Base-by-base conservation (phyloP, 495 filamentous ascomycete species). In the Hypomontagnella submonticulosa region DNA sequence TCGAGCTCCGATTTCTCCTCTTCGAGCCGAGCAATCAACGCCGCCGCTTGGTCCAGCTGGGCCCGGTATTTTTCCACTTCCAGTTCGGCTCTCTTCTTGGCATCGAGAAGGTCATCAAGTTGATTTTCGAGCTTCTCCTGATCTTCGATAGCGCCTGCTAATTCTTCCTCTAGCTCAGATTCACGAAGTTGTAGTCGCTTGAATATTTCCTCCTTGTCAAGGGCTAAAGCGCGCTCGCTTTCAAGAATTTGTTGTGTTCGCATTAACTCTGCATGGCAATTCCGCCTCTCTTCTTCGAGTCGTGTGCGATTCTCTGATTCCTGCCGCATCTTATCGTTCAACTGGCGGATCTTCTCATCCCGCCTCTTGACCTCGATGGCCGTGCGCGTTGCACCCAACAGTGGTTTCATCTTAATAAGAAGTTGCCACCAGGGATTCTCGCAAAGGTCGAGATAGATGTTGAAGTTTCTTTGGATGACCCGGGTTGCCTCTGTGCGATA, bases 121-220 rank as follows among this genome's bases (percentile, higher is more conserved):
- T 98, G 93, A 42, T 93, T 91, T 73, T 99, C 96, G 1, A 98
- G 85, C 30, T 86, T 87, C 71, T 98, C 96, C 75, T 98, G 95
- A 66, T 99, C 96, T 13, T 97, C 90, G 46, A 97, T 84, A n/a
- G 95, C 93, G 32, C 89, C 95, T 10, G 92, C 85, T 16, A 99
- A 81, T 77, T 98, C 97, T 69, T 99, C 96, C 13, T 85, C 88
- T 0, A 99, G 82, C 70, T 97, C 93, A 3, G 88, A 86, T 73
- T 98, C 95, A 19, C 94, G 88, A 34, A 89, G 73, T 71, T 97
- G 94, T n/a, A 97, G 81, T 13, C 96, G 85, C 72, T 93, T 95
- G 80, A 97, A 97, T 36, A 99, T 98, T 63, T 98, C 95, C 66
- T 99, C 96, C 72, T 98, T 99, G 75, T 99, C 96, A 6, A 99